These are phyloP conservation scores for Sedum album DNA, from an alignment of 164 flowering plant genomes.

Conservation along the genomic window DNA sequence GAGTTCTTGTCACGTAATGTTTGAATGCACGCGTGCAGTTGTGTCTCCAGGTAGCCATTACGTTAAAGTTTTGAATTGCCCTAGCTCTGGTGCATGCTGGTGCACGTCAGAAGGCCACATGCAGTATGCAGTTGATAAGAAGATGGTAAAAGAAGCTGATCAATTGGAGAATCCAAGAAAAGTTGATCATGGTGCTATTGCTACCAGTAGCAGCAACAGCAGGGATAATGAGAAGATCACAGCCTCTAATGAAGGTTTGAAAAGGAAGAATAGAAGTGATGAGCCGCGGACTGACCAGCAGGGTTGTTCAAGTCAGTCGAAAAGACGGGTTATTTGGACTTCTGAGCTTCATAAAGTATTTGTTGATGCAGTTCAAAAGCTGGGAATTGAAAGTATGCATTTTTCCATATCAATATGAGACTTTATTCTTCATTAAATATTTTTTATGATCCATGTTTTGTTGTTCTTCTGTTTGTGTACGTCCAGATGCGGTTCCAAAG, in stretches of 20 bases:
- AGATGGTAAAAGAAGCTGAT: neutral
- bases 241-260: neutral
- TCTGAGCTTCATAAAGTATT: neutral
- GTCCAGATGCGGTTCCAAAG: constrained; percentile 94
- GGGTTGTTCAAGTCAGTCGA: neutral
- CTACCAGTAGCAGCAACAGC: too few species aligned
- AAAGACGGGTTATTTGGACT: neutral
- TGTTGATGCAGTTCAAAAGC: neutral
- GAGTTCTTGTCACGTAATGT: neutral
- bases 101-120: neutral
- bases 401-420: neutral
- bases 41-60: neutral
- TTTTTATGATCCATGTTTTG: neutral
- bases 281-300: neutral
- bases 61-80: neutral
- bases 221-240: neutral
- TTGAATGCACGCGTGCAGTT: neutral
- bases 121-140: neutral
- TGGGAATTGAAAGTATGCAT: neutral
- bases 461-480: neutral
- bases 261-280: neutral
- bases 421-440: too few species aligned
- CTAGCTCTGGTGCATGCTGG: neutral
- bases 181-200: too few species aligned
- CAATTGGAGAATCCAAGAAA: neutral